Percentiles rank a stretch among this genome's conserved stretches.
phyloP scores from a whole-genome alignment of 345 rosid genomes.

The Sisymbrium altissimum region DNA sequence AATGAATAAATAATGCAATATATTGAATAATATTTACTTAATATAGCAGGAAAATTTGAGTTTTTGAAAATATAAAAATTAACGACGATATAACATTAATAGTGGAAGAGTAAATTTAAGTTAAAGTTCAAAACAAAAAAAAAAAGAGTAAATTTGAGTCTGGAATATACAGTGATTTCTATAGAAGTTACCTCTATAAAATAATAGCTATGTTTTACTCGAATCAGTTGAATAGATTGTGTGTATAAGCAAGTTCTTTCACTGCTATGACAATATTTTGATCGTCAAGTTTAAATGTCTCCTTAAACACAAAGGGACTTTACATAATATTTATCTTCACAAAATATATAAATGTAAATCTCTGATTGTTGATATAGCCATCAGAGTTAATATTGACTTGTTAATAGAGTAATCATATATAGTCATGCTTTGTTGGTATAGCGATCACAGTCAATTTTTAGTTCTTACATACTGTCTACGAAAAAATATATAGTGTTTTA shows the following conservation, averaged over 20 bases:
- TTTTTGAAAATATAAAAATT: neutral
- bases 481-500: neutral
- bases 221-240: neutral
- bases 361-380: neutral
- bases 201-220: neutral
- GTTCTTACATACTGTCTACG: neutral
- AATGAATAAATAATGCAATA: neutral
- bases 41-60: neutral
- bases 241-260: neutral
- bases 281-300: neutral
- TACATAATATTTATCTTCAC: neutral
- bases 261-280: neutral
- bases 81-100: neutral
- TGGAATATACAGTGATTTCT: neutral
- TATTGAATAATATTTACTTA: neutral
- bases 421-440: too few relatives aligned
- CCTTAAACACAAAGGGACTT: neutral
- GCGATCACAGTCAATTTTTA: too few relatives aligned
- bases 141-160: too few relatives aligned
- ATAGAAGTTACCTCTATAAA: neutral
- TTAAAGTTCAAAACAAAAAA: too few relatives aligned
- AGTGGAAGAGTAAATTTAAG: too few relatives aligned
- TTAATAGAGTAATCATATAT: too few relatives aligned
- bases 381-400: neutral
- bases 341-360: neutral